phyloP scores from a whole-genome alignment of 208 protist species.

The Trypanosoma theileri region DNA sequence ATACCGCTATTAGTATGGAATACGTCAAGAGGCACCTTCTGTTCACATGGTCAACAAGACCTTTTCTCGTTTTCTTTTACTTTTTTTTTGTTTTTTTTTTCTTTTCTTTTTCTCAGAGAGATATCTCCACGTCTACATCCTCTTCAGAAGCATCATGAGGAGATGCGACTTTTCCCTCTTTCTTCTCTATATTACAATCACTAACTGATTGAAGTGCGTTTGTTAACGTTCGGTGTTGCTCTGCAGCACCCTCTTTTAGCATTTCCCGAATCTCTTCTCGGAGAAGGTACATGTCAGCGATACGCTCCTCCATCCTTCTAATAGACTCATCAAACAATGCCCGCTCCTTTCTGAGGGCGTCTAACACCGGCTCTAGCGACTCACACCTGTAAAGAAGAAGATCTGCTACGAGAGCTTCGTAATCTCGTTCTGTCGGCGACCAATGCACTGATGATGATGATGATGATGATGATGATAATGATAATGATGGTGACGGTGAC shows the following conservation, averaged over 20 bases:
- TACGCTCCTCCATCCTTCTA: slow-evolving; percentile 47
- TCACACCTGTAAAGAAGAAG: slow-evolving; percentile 76
- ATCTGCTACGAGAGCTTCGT: slow-evolving; percentile 70
- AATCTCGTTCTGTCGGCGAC: slow-evolving; percentile 41
- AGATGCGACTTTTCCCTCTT: not conserved
- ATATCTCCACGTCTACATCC: slow-evolving; percentile 25
- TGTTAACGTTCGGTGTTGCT: slow-evolving; percentile 20
- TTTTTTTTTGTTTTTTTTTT: not conserved
- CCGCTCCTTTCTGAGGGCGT: slow-evolving; percentile 58
- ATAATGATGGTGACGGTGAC: not conserved
- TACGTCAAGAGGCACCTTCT: no score
- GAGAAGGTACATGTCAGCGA: slow-evolving; percentile 53
- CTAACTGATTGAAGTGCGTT: slow-evolving; percentile 21
- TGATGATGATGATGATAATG: not conserved
- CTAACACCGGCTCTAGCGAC: slow-evolving; percentile 59
- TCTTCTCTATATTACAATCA: not conserved
- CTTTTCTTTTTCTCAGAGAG: slow-evolving; percentile 16
- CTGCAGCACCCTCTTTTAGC: slow-evolving; percentile 28
- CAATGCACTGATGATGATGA: slow-evolving; percentile 1
- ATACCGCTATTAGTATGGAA: no score
- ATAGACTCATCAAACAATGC: slow-evolving; percentile 41
- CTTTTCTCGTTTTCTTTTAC: no score
- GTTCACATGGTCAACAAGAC: no score
- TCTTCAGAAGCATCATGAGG: not conserved
- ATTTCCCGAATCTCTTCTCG: slow-evolving; percentile 67